phyloP scores from a whole-genome alignment of 2,329 filamentous ascomycete species.

The Ustulina deusta region DNA sequence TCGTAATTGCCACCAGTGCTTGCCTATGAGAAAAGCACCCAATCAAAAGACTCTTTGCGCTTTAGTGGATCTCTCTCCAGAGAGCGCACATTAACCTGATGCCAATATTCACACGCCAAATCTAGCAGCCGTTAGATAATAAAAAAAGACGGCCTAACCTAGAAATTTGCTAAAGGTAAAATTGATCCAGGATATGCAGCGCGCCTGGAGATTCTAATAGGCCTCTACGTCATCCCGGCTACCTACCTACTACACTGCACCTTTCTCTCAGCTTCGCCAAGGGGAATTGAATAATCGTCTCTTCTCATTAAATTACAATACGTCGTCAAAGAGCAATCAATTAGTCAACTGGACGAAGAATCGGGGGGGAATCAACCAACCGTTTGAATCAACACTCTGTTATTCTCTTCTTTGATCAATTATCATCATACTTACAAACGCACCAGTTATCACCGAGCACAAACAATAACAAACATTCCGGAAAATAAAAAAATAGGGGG shows the following conservation, averaged over 20 bases:
- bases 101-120: slow-evolving; percentile 26
- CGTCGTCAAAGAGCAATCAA: background rate
- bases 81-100: slow-evolving; percentile 26
- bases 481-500: background rate
- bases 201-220: background rate
- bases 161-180: background rate
- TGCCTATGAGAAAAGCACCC: slow-evolving; percentile 24
- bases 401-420: background rate
- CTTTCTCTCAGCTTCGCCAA: background rate
- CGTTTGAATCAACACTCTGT: background rate
- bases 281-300: too few species aligned
- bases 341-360: background rate
- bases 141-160: background rate
- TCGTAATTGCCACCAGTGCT: background rate
- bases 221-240: slow-evolving; percentile 1
- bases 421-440: background rate
- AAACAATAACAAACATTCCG: background rate
- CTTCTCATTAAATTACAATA: background rate
- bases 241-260: background rate
- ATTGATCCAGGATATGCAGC: background rate
- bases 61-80: slow-evolving; percentile 34
- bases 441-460: background rate
- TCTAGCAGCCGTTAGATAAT: background rate
- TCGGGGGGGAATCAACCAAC: background rate
- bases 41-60: slow-evolving; percentile 33